Evolutionary conservation across 495 filamentous ascomycete species (phyloP).

Genomic region (Tuber calosporum): DNA sequence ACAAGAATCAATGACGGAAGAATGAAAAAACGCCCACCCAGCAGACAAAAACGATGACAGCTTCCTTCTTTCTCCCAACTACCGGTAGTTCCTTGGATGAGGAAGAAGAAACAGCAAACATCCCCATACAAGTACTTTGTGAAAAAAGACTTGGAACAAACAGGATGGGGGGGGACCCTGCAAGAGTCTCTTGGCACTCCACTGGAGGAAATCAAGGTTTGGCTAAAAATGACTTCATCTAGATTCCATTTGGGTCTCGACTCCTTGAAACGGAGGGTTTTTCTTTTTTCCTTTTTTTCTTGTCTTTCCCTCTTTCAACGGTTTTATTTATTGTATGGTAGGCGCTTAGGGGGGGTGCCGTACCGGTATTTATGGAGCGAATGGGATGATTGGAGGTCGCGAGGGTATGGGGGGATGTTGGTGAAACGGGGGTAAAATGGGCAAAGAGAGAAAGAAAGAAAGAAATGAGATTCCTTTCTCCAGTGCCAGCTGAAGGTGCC

Average conservation of each 20-base stretch:
- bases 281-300: neutral
- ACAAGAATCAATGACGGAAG: neutral
- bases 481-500: neutral
- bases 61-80: neutral
- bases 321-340: neutral
- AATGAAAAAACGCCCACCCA: neutral
- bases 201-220: neutral
- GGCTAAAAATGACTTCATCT: slow-evolving; percentile 3
- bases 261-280: neutral
- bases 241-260: neutral
- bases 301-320: neutral
- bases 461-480: neutral
- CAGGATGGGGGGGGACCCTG: neutral
- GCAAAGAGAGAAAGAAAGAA: neutral
- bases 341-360: neutral
- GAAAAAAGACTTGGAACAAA: neutral
- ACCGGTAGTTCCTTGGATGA: neutral
- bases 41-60: neutral
- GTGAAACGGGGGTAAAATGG: neutral
- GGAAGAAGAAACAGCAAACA: neutral
- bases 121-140: neutral
- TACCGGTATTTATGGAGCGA: neutral
- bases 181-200: neutral
- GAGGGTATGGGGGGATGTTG: neutral
- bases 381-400: neutral